Evolutionary conservation across 129 eudicot genomes (phyloP).

Genomic region (Centrapalus pauciflorus): DNA sequence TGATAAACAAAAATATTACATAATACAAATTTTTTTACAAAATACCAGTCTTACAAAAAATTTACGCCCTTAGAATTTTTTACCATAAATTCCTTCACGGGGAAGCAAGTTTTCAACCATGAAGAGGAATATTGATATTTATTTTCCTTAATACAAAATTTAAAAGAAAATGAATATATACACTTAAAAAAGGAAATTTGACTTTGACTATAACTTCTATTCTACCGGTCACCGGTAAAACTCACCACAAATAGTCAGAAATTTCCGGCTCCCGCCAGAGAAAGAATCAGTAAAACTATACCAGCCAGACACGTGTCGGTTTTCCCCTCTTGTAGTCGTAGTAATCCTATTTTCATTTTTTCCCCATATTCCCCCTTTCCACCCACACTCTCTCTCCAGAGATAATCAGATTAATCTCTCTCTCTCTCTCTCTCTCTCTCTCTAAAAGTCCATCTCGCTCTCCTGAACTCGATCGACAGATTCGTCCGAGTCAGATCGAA

Average conservation of each 20-base stretch:
- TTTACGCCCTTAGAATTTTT: too few relatives aligned
- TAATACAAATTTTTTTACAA: too few relatives aligned
- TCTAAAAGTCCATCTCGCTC: constrained; percentile 9
- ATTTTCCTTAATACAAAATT: not conserved
- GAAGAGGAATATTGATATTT: not conserved
- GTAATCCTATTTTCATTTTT: constrained; percentile 15
- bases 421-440: constrained; percentile 2
- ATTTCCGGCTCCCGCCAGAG: not conserved
- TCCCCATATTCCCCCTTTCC: constrained; percentile 13
- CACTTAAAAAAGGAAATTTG: not conserved
- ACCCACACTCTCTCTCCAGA: constrained; percentile 25
- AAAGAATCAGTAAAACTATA: constrained; percentile 15
- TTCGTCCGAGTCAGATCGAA: constrained; percentile 16
- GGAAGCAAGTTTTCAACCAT: constrained; percentile 26
- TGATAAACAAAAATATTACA: too few relatives aligned
- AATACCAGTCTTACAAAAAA: too few relatives aligned
- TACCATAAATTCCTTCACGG: constrained; percentile 17
- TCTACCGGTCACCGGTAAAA: constrained; percentile 34
- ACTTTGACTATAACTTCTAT: constrained; percentile 22
- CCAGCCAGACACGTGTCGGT: constrained; percentile 33
- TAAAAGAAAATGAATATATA: not conserved
- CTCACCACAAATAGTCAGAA: constrained; percentile 27
- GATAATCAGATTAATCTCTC: constrained; percentile 18
- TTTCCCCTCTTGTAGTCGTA: constrained; percentile 10
- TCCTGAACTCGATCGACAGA: constrained; percentile 38